phyloP scores from a whole-genome alignment of 1,284 basidiomycete genomes.

The Trametes pubescens region DNA sequence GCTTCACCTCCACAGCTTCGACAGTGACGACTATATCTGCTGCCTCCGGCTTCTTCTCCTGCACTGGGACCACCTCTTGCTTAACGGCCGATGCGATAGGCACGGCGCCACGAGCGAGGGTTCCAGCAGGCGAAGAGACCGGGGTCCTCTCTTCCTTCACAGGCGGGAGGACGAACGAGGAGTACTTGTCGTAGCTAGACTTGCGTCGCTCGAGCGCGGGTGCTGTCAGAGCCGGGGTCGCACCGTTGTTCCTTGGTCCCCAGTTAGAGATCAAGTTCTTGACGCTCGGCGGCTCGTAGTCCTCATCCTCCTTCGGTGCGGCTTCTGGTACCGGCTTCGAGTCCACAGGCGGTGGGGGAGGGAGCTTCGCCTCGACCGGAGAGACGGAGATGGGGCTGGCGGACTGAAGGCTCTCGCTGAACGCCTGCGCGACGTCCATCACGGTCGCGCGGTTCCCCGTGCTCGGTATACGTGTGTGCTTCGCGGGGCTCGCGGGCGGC shows the following conservation, averaged over 20 bases:
- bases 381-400: constrained; percentile 16
- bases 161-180: constrained; percentile 66
- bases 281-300: constrained; percentile 31
- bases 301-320: constrained; percentile 21
- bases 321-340: background rate
- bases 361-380: constrained; percentile 15
- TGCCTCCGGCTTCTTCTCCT: constrained; percentile 1
- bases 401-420: constrained; percentile 48
- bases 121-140: constrained; percentile 60
- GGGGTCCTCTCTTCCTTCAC: constrained; percentile 74
- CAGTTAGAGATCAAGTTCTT: constrained; percentile 39
- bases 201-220: constrained; percentile 59
- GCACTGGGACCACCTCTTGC: constrained; percentile 5
- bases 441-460: constrained; percentile 73
- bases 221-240: constrained; percentile 13
- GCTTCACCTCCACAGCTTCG: constrained; percentile 18
- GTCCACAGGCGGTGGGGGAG: constrained; percentile 11
- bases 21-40: constrained; percentile 4
- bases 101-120: constrained; percentile 52
- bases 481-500: constrained; percentile 40
- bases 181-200: constrained; percentile 73
- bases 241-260: constrained; percentile 29
- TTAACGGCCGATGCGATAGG: constrained; percentile 25
- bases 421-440: constrained; percentile 78
- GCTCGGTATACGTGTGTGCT: constrained; percentile 66